Percentiles rank a stretch among this genome's conserved stretches.
phyloP scores from a whole-genome alignment of 2,329 filamentous ascomycete genomes.

The Colletotrichum tropicicola region DNA sequence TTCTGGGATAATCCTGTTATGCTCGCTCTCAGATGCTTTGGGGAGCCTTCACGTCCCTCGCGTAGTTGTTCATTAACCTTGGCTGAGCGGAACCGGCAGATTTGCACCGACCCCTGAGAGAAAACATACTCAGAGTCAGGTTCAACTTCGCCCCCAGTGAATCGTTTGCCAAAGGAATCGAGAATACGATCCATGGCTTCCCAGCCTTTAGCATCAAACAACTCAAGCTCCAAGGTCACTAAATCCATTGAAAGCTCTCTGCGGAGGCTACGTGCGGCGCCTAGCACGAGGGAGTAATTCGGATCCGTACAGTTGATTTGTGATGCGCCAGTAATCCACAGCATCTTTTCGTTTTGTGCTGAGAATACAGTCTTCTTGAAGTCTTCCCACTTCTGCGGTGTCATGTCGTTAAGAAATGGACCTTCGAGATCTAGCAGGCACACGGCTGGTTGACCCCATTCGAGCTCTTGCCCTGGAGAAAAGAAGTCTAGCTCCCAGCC shows the following conservation, averaged over 20 bases:
- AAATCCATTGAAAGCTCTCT: constrained; percentile 38
- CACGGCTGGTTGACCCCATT: constrained; percentile 10
- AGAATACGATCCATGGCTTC: neutral
- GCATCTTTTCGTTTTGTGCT: constrained; percentile 27
- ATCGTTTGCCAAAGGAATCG: neutral
- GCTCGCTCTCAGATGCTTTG: neutral
- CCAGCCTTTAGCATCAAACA: constrained; percentile 11
- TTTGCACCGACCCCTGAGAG: constrained; percentile 35
- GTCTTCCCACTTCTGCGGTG: neutral
- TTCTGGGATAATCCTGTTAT: neutral
- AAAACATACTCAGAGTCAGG: constrained; percentile 44
- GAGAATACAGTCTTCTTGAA: constrained; percentile 11
- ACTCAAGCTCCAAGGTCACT: constrained; percentile 41
- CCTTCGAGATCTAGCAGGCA: constrained; percentile 16
- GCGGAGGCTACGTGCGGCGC: constrained; percentile 39
- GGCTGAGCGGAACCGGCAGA: constrained; percentile 32
- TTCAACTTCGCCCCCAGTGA: neutral
- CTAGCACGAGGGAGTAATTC: constrained; percentile 38
- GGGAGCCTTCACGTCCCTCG: neutral
- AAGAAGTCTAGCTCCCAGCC: neutral
- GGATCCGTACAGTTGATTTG: constrained; percentile 39
- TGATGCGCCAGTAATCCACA: constrained; percentile 42
- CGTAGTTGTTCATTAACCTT: constrained; percentile 5
- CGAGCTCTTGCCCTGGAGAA: neutral
- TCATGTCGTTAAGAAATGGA: constrained; percentile 11